Evolutionary conservation across 768 basidiomycete genomes (phyloP), one percentile per base, ranked within the genome.

Genomic region (Boletus reticuloceps): DNA sequence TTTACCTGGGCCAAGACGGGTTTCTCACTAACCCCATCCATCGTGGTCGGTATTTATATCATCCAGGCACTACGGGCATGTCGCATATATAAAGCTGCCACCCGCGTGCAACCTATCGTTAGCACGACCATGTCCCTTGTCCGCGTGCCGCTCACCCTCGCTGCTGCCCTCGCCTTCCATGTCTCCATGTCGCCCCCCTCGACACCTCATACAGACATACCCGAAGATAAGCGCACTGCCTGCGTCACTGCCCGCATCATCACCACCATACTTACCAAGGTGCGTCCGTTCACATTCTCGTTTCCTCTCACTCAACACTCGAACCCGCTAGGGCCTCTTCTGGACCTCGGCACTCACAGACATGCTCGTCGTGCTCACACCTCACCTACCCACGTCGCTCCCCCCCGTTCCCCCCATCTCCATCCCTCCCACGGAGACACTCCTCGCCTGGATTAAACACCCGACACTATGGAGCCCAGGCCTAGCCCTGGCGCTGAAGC

Each of bases 101-200:
- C 25, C 25, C 1, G 25, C 6, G 25, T 6, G 25, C 6, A 25
- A 25, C 6, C 6, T 25, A 25, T 25, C 25, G 27, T 29, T 29
- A 29, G 27, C 27, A 9, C 27, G 8, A 16, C 4, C 31, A 47
- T 19, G 34, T 59, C 72, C 36, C 62, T 77, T 41, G 41, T 75
- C 45, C 78, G 74, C 57, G 67, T 81, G 44, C 78, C 79, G 6
- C 75, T 75, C 63, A 71, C 77, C 42, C 60, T 80, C 37, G 65
- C 74, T 17, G 72, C 77, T 17, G 76, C 77, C 61, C 51, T 75
- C 45, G 77, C 75, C 27, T 63, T 81, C 16, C 79, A 79, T 31
- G 64, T 73, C 29, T 72, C 77, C 20, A 67, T 74, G 34, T 82
- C 81, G 2, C 78, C 82, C 39, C 82, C 41, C 2, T 11, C 45